A percentile compares a stretch with the other conserved stretches of the same genome.
Evolutionary conservation across 345 rosid genomes (phyloP).

Genomic region (Mallotus nudiflorus): DNA sequence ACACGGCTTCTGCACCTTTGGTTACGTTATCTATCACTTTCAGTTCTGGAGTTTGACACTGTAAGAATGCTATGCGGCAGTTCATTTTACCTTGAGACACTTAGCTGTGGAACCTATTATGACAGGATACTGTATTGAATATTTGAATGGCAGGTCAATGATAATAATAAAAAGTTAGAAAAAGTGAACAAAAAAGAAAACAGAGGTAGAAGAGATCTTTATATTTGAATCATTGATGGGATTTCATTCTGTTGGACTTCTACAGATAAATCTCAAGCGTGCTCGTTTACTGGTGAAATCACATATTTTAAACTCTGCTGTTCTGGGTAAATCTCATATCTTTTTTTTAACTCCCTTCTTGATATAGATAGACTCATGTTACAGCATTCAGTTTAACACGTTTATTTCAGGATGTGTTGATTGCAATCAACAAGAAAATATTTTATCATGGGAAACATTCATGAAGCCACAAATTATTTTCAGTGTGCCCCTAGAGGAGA

Average conservation of each 20-base stretch:
- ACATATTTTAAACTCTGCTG: constrained; percentile 53
- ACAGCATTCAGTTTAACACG: neutral
- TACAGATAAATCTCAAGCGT: constrained; percentile 93
- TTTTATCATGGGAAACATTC: constrained; percentile 76
- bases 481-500: constrained; percentile 73
- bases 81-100: too few relatives aligned
- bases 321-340: constrained; percentile 52
- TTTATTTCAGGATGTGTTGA: constrained; percentile 60
- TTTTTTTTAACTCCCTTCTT: constrained; percentile 7
- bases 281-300: constrained; percentile 79
- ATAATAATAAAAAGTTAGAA: too few relatives aligned
- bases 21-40: constrained; percentile 84
- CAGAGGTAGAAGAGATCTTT: neutral
- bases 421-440: constrained; percentile 77
- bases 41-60: constrained; percentile 64
- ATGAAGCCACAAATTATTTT: constrained; percentile 70
- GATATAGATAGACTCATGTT: neutral
- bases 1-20: constrained; percentile 80
- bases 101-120: neutral
- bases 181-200: neutral
- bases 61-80: constrained; percentile 38
- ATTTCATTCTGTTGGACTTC: constrained; percentile 12
- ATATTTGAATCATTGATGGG: neutral
- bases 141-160: neutral
- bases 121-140: neutral